phyloP scores from a whole-genome alignment of 169 alveolate genomes.

The Plasmodium knowlesi region DNA sequence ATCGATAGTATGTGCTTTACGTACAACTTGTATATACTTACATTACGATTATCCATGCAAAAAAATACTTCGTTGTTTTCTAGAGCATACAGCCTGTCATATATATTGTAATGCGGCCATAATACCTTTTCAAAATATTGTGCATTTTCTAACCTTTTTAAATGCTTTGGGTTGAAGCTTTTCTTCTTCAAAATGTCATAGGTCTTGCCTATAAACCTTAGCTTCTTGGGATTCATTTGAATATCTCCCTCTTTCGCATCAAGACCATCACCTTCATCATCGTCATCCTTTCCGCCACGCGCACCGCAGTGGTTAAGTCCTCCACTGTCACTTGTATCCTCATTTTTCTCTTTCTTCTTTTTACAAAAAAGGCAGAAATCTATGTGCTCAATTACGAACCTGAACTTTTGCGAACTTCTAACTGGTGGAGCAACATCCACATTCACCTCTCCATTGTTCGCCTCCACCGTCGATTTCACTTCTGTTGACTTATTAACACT shows the following conservation, averaged over 20 bases:
- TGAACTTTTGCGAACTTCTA: background rate
- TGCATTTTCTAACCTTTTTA: slow-evolving; percentile 60
- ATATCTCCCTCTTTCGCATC: background rate
- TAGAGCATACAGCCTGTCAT: slow-evolving; percentile 28
- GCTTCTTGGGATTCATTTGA: background rate
- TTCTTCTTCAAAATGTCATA: slow-evolving; percentile 54
- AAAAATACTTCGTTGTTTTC: slow-evolving; percentile 38
- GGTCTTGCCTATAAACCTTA: slow-evolving; percentile 53
- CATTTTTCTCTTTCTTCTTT: background rate
- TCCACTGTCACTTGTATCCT: background rate
- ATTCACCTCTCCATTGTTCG: background rate
- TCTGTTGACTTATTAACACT: background rate
- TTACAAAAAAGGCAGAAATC: slow-evolving; percentile 39
- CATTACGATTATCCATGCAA: background rate
- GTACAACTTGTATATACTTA: background rate
- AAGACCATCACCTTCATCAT: background rate
- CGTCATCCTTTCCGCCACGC: background rate
- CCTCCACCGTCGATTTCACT: background rate
- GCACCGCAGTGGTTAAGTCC: background rate
- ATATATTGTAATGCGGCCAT: slow-evolving; percentile 60
- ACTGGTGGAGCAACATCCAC: background rate
- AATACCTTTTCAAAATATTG: slow-evolving; percentile 70
- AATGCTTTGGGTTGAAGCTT: slow-evolving; percentile 38
- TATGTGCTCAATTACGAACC: slow-evolving; percentile 63
- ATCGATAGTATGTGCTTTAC: slow-evolving; percentile 58